Evolutionary conservation across 495 filamentous ascomycete species (phyloP).

Genomic region (Penicillium argentinense): DNA sequence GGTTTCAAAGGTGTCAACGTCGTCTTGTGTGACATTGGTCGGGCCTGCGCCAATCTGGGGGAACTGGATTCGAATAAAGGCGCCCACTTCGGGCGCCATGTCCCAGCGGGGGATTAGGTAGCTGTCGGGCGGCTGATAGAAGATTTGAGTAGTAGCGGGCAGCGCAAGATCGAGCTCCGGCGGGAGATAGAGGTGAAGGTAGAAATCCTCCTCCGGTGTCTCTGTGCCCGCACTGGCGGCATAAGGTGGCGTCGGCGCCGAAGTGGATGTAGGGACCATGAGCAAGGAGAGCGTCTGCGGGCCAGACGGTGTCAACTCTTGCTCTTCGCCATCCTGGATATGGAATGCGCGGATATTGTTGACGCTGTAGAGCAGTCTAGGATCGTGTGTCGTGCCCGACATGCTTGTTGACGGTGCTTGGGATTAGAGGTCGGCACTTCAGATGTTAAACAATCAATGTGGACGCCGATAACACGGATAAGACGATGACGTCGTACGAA

Average conservation of each 20-base stretch:
- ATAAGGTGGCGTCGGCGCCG: constrained; percentile 62
- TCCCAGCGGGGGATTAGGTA: constrained; percentile 95
- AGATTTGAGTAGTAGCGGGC: constrained; percentile 92
- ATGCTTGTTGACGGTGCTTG: constrained; percentile 6
- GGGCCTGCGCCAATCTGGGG: constrained; percentile 64
- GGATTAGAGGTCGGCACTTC: not conserved
- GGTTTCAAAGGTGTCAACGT: constrained; percentile 94
- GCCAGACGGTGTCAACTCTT: constrained; percentile 76
- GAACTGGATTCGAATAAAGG: constrained; percentile 90
- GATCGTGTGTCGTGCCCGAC: constrained; percentile 51
- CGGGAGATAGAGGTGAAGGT: constrained; percentile 87
- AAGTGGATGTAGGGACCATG: constrained; percentile 86
- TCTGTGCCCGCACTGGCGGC: constrained; percentile 32
- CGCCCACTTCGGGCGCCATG: constrained; percentile 77
- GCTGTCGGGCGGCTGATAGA: constrained; percentile 83
- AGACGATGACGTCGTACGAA: constrained; percentile 17
- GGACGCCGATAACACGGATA: constrained; percentile 20
- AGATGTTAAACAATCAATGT: not conserved
- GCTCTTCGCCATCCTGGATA: constrained; percentile 82
- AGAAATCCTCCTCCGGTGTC: constrained; percentile 82
- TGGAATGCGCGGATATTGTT: constrained; percentile 83
- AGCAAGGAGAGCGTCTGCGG: constrained; percentile 86
- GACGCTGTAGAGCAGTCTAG: constrained; percentile 80
- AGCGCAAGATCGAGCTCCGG: constrained; percentile 91
- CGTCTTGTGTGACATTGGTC: constrained; percentile 75